Evolutionary conservation across 768 basidiomycete genomes (phyloP), one percentile per base, ranked within the genome.

Genomic region (Podaxis pistillaris): DNA sequence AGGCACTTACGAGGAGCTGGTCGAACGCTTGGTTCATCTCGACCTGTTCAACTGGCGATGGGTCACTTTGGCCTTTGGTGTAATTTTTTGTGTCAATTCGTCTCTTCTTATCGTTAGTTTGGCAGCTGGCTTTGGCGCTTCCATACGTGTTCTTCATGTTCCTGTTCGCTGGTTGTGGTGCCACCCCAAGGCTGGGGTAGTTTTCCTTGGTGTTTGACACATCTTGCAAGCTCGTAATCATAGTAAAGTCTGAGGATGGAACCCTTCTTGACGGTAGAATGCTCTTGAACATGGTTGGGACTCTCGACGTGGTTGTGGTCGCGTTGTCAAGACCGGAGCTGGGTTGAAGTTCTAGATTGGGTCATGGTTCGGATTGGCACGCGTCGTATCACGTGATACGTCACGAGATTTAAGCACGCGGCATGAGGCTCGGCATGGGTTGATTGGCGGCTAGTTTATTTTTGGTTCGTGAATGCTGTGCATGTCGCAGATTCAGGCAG

Each of bases 11-110:
- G 70, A 96, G 75, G 58, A 96, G 81, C 69, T 82, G 85, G 71
- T 93, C 91, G 65, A 96, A 96, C 0, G 88, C 94, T 62, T 84
- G 78, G 66, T 87, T 81, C 68, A 85, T 87, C 41, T 81, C 75
- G 17, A 70, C 70, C 2, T 72, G 71, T 40, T 75, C 69, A 2
- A 64, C 51, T 4, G 76, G 68, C 44, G 75, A 75, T 58, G 54
- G 24, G 28, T 46, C 28, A 4, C 79, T 78, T 63, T 75, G 76
- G 8, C 63, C 72, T 63, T 64, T 71, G 51, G 13, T 24, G 36
- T 0, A n/a, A 51, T 69, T 75, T 12, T 69, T 75, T 9, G 56
- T 63, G 1, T 77, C 75, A 22, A 60, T 67, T 24, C 70, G 66
- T 61, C 74, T 76, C 70, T 84, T 88, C 38, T 78, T 73, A 5